phyloP scores from a whole-genome alignment of 495 filamentous ascomycete species.

The Podospora bellae-mahoneyi region DNA sequence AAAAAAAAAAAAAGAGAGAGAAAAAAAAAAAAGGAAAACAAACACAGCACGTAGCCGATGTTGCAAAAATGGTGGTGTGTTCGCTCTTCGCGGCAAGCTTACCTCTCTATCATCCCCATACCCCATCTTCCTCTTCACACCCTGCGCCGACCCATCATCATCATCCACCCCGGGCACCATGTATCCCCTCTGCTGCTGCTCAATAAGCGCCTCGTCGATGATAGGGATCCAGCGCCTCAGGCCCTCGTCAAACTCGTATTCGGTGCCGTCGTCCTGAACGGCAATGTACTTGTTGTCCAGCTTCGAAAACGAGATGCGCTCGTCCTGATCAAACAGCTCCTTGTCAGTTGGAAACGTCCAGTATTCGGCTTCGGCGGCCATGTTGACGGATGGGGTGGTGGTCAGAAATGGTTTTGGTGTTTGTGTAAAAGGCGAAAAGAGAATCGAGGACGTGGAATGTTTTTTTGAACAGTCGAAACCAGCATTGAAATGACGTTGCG shows the following conservation, averaged over 20 bases:
- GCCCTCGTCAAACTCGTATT: slow-evolving; percentile 74
- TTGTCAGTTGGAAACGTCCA: slow-evolving; percentile 65
- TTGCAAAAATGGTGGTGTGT: slow-evolving; percentile 14
- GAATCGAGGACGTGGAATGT: not conserved
- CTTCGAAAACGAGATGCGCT: slow-evolving; percentile 81
- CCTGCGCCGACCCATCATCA: slow-evolving; percentile 46
- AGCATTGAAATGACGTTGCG: slow-evolving; percentile 15
- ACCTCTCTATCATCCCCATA: slow-evolving; percentile 58
- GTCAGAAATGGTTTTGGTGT: not conserved
- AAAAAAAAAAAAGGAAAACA: slow-evolving; percentile 9
- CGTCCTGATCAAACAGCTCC: slow-evolving; percentile 74
- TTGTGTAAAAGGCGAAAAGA: not conserved
- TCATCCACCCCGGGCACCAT: slow-evolving; percentile 50
- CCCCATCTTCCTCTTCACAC: slow-evolving; percentile 73
- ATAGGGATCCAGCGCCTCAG: slow-evolving; percentile 77
- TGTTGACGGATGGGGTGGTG: slow-evolving; percentile 7
- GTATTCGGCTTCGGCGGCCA: slow-evolving; percentile 29
- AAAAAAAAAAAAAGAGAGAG: slow-evolving; percentile 2
- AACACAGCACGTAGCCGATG: slow-evolving; percentile 13
- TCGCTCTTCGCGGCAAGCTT: slow-evolving; percentile 34
- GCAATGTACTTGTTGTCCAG: slow-evolving; percentile 76
- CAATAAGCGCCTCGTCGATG: slow-evolving; percentile 76
- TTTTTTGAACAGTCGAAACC: not conserved
- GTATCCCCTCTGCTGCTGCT: slow-evolving; percentile 75
- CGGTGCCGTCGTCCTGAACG: slow-evolving; percentile 78